Base-by-base conservation (phyloP, 139 green algal genomes). In the Raphidocelis subcapitata region DNA sequence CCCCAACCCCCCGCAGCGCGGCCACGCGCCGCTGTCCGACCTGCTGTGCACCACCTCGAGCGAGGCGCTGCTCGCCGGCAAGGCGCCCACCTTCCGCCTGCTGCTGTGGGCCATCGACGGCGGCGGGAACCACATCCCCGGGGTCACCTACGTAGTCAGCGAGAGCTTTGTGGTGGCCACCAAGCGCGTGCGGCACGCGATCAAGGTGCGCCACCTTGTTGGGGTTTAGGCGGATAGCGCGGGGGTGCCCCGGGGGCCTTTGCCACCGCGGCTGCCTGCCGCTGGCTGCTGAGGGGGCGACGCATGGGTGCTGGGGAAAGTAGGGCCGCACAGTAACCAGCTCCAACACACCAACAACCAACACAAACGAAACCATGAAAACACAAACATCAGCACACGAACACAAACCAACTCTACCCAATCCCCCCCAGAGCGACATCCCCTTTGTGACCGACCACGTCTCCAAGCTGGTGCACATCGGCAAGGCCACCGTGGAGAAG, bases 141-240 rank as follows among this genome's bases (percentile, higher is more conserved):
- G 76, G 65, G 74, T 89, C 49, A 85, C 79, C 1, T 89, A 89
- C 55, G 81, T 89, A 2, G 84, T 89, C 24, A 80, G 62, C 14
- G 84, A 89, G 74, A 79, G 63, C 49, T 89, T 89, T 73, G 84
- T 89, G 76, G 84, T 89, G 18, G 81, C 84, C 20, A 89, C 84
- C 56, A 89, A 89, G 79, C 81, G 84, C 32, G 84, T 89, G 24
- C 87, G 87, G 74, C 79, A 86, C 44, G 84, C 84, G 8, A 89
- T 89, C 66, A 89, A 89, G 41, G 41, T 49, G 41, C 41, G 41
- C 41, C 8, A 8, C 12, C 12, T 12, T 49, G 41, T 8, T 49
- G n/a, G n/a, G n/a, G n/a, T n/a, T n/a, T n/a, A n/a, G n/a, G n/a
- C n/a, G n/a, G n/a, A n/a, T n/a, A n/a, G n/a, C n/a, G n/a, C n/a